Evolutionary conservation across 192 early-diverging fungal genomes (phyloP).

Genomic region (Coemansia sp.): DNA sequence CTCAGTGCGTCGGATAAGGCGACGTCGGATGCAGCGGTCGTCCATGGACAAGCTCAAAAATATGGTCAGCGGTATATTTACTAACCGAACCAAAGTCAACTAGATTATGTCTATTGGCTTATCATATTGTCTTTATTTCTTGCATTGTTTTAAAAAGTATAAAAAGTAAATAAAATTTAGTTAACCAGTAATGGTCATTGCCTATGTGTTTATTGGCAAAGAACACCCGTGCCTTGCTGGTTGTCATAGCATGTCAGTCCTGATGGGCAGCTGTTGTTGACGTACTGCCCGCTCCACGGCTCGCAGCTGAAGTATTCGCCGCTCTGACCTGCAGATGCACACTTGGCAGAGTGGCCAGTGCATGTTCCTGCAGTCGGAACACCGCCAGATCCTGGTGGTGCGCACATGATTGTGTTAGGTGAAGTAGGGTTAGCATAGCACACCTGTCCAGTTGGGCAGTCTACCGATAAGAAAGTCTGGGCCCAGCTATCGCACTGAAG

Average conservation of each 20-base stretch:
- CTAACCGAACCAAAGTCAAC: conserved; percentile 1
- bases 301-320: conserved; percentile 44
- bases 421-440: conserved; percentile 47
- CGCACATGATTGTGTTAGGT: conserved; percentile 38
- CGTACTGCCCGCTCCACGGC: conserved; percentile 38
- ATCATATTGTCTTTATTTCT: not conserved
- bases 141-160: not conserved
- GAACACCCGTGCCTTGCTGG: conserved; percentile 20
- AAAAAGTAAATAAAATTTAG: not conserved
- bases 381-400: conserved; percentile 41
- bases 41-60: conserved; percentile 17
- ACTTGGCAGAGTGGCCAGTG: conserved; percentile 36
- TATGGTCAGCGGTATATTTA: conserved; percentile 18
- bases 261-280: conserved; percentile 21
- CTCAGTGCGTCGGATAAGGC: conserved; percentile 5
- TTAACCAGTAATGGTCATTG: not conserved
- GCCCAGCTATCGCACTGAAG: conserved; percentile 46
- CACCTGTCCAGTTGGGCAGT: conserved; percentile 38
- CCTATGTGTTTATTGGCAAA: conserved; percentile 16
- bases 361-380: conserved; percentile 33
- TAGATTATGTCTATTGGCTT: not conserved
- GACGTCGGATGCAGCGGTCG: conserved; percentile 15
- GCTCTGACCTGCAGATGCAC: conserved; percentile 21
- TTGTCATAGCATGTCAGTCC: conserved; percentile 42
- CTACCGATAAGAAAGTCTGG: conserved; percentile 26